These are phyloP conservation scores for Torrubiellomyces zombiae DNA, from an alignment of 2,329 filamentous ascomycete species.

Conservation along the genomic window DNA sequence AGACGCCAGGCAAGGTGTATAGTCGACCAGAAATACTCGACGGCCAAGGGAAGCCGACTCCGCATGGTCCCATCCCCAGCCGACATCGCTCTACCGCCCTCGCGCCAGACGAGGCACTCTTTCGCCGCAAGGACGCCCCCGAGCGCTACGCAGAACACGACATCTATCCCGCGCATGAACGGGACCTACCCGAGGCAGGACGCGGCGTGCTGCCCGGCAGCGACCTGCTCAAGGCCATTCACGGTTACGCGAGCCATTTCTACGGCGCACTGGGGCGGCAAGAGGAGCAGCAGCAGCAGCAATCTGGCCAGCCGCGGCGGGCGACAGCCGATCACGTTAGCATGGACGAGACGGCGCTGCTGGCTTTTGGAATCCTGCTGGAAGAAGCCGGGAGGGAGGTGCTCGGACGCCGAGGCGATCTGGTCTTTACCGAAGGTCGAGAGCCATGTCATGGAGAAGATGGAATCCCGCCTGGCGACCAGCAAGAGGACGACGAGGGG, in stretches of 20 bases:
- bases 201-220: constrained; percentile 43
- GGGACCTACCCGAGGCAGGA: constrained; percentile 29
- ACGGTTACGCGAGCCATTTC: constrained; percentile 50
- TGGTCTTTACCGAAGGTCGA: constrained; percentile 56
- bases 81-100: constrained; percentile 21
- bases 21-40: too few relatives aligned
- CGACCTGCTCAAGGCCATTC: constrained; percentile 52
- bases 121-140: constrained; percentile 47
- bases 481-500: constrained; percentile 1
- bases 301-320: constrained; percentile 10
- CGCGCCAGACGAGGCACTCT: constrained; percentile 56
- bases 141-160: constrained; percentile 53
- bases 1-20: too few relatives aligned
- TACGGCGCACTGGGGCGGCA: constrained; percentile 31
- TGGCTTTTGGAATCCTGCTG: constrained; percentile 58
- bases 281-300: constrained; percentile 3
- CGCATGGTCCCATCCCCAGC: constrained; percentile 4
- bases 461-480: constrained; percentile 4
- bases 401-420: constrained; percentile 48
- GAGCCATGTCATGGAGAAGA: constrained; percentile 5
- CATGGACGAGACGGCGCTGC: constrained; percentile 63
- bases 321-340: constrained; percentile 42
- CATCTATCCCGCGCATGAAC: constrained; percentile 49
- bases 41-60: neutral
- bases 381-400: constrained; percentile 50